These are phyloP conservation scores for Aspergillus awamori DNA, from an alignment of 2,329 filamentous ascomycete species.

Conservation along the genomic window DNA sequence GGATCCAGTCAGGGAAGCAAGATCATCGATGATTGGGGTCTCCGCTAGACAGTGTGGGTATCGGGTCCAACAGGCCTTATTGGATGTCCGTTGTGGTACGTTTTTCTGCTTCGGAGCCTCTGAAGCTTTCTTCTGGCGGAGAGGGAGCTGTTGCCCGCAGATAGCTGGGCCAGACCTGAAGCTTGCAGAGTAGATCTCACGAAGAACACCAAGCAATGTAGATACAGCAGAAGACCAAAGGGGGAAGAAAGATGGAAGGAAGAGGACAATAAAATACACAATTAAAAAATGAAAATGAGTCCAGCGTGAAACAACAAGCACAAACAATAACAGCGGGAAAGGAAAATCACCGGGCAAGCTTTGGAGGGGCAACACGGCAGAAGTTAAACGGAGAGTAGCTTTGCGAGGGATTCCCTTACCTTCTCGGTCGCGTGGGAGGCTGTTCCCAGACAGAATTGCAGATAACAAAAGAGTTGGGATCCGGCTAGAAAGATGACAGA, in stretches of 20 bases:
- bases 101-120: conserved; percentile 16
- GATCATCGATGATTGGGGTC: conserved; percentile 5
- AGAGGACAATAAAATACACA: neutral
- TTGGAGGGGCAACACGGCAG: conserved; percentile 21
- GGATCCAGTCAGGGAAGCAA: conserved; percentile 8
- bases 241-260: neutral
- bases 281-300: neutral
- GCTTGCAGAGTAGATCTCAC: conserved; percentile 4
- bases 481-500: neutral
- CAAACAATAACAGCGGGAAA: neutral
- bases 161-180: conserved; percentile 2
- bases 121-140: conserved; percentile 17
- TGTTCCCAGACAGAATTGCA: neutral
- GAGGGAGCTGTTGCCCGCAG: conserved; percentile 12
- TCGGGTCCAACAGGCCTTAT: conserved; percentile 27
- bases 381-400: conserved; percentile 6
- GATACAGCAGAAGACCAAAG: neutral
- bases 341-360: neutral
- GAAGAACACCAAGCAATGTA: neutral
- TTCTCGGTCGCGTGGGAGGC: conserved; percentile 15
- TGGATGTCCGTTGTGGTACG: conserved; percentile 18
- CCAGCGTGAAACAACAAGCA: neutral
- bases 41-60: conserved; percentile 23
- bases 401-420: neutral
- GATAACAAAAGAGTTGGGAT: neutral